Base-by-base conservation (phyloP, 2,329 filamentous ascomycete species). In the Cladophialophora psammophila region DNA sequence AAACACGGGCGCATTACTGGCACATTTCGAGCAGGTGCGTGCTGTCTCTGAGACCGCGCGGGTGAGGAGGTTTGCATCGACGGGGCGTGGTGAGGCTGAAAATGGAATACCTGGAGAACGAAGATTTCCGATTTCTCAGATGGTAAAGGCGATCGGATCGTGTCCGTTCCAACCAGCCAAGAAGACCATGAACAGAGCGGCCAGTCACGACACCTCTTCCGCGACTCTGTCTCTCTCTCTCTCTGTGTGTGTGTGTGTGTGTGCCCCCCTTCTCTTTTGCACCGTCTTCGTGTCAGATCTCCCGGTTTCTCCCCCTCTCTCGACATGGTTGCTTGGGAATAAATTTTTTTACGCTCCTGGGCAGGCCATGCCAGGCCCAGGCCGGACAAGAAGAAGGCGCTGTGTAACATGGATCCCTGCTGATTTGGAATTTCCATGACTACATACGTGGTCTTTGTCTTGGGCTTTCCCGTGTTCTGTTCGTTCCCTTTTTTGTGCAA, bases 341-440 rank as follows among this genome's bases (percentile, higher is more conserved):
- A n/a, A n/a, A n/a, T n/a, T n/a, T 20, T 50, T 26, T 20, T 34
- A 18, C 55, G 12, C n/a, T 18, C 35, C 53, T 26, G 26, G 26
- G 26, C 26, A 26, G 26, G 26, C 26, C 26, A 26, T 2, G 26
- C 26, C n/a, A n/a, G n/a, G 10, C 26, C 38, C 53, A 64, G 38
- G 20, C 61, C 59, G 32, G 53, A 53, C 35, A 31, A 50, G 50
- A 8, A 38, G 26, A 13, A 55, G 48, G 59, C 54, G 38, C 32
- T 59, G 63, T 68, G 67, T 69, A 60, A 69, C 67, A 58, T n/a
- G 35, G 26, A 58, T 56, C 60, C 54, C 38, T 64, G 64, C 13
- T 26, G 34, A 69, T 66, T 69, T 69, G 63, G 60, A 66, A 69
- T 69, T 61, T 60, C 32, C 67, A 61, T 66, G 64, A 58, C 63